These are phyloP conservation scores for Stylonectria norvegica DNA, from an alignment of 2,329 filamentous ascomycete species.

Conservation along the genomic window DNA sequence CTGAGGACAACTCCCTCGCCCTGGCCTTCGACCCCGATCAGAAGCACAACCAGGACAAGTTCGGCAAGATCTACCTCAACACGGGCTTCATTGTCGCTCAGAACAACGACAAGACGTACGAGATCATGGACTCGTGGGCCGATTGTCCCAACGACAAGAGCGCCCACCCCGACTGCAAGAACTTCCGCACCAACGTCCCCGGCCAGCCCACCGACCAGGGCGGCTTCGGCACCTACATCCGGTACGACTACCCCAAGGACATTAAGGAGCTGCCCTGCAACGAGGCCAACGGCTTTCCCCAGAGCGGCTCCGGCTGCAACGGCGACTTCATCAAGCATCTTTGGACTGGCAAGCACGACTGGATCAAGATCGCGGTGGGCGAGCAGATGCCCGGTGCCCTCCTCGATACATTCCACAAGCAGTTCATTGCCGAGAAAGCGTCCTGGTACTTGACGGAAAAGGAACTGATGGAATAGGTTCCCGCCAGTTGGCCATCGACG, in stretches of 20 bases:
- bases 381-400: constrained; percentile 36
- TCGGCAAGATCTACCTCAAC: constrained; percentile 44
- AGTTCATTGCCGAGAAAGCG: constrained; percentile 33
- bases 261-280: constrained; percentile 40
- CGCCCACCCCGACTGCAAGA: constrained; percentile 37
- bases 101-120: constrained; percentile 45
- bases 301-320: constrained; percentile 36
- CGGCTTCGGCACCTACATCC: constrained; percentile 42
- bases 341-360: constrained; percentile 40
- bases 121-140: constrained; percentile 49
- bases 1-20: constrained; percentile 39
- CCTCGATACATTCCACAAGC: constrained; percentile 35
- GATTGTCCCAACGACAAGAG: constrained; percentile 39
- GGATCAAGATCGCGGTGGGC: constrained; percentile 39
- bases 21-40: constrained; percentile 39
- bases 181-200: constrained; percentile 35
- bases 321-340: constrained; percentile 43
- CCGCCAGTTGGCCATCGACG: constrained; percentile 5
- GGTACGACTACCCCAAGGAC: constrained; percentile 40
- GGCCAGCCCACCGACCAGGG: constrained; percentile 42
- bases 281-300: constrained; percentile 44
- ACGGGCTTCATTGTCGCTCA: constrained; percentile 53
- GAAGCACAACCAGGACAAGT: constrained; percentile 39
- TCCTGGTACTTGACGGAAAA: constrained; percentile 35
- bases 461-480: constrained; percentile 27